Evolutionary conservation across 345 rosid genomes (phyloP).

Genomic region (Theobroma cacao): DNA sequence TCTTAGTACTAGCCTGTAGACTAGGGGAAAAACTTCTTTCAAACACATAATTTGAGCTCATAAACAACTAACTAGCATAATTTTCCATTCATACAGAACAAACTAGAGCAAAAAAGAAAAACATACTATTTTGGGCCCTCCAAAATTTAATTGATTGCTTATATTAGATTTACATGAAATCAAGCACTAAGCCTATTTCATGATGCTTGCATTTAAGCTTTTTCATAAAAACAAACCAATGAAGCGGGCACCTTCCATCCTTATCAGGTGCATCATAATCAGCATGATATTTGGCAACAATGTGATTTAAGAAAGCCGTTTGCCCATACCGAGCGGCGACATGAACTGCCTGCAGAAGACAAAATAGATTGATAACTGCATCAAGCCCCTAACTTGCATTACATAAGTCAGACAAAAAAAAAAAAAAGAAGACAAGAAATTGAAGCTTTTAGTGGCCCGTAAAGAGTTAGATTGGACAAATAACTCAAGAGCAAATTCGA

Average conservation of each 20-base stretch:
- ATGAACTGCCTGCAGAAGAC: constrained; percentile 69
- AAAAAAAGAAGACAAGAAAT: too few species aligned
- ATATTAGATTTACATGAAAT: background rate
- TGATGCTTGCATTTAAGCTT: background rate
- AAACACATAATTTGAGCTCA: background rate
- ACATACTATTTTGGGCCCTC: background rate
- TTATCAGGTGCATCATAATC: constrained; percentile 74
- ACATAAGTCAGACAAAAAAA: background rate
- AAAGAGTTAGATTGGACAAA: too few species aligned
- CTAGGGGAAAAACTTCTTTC: background rate
- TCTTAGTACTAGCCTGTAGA: background rate
- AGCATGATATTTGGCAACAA: constrained; percentile 62
- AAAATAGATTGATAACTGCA: background rate
- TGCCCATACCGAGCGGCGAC: constrained; percentile 96
- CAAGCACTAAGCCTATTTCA: background rate
- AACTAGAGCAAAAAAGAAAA: background rate
- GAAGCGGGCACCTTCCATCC: constrained; percentile 90
- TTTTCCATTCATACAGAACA: background rate
- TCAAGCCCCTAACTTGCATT: background rate
- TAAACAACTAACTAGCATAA: background rate
- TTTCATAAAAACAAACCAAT: constrained; percentile 59
- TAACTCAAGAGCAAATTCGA: background rate
- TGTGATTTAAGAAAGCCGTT: constrained; percentile 77
- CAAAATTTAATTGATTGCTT: background rate
- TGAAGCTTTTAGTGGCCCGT: background rate